Conservation (phyloP, 1,139 yeast genomes). For the Debaryomyces robertsiae region DNA sequence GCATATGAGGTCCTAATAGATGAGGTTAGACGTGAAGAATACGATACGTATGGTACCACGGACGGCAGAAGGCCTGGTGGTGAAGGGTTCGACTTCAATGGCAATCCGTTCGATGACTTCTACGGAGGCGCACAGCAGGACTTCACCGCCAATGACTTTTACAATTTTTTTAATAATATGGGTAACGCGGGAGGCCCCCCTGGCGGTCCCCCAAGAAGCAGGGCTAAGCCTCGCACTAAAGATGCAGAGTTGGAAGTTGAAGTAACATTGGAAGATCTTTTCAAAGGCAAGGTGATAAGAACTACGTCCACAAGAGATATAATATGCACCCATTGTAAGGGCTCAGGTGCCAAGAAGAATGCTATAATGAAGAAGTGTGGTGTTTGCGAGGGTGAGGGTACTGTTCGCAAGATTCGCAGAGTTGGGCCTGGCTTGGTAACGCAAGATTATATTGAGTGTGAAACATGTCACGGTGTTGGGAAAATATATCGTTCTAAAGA, state of each 20-base stretch:
- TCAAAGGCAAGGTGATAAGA: conserved; percentile 78
- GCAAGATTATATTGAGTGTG: conserved; percentile 64
- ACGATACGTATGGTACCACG: conserved; percentile 59
- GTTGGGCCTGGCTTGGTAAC: conserved; percentile 79
- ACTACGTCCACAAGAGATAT: conserved; percentile 73
- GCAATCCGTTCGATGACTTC: conserved; percentile 47
- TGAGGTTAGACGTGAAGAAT: conserved; percentile 55
- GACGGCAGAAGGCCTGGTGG: conserved; percentile 30
- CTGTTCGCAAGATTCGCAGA: conserved; percentile 58
- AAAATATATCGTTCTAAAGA: conserved; percentile 63
- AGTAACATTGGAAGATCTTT: conserved; percentile 74
- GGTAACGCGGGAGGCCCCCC: conserved; percentile 24
- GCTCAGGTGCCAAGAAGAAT: conserved; percentile 68
- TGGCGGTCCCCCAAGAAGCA: conserved; percentile 16
- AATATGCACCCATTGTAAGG: conserved; percentile 71
- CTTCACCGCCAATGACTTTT: conserved; percentile 68
- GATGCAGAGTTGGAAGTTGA: conserved; percentile 69
- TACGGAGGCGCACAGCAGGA: conserved; percentile 36
- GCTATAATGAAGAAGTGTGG: conserved; percentile 63
- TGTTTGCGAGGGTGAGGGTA: conserved; percentile 75
- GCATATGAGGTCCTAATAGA: conserved; percentile 79
- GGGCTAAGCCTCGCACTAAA: conserved; percentile 44
- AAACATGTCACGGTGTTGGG: conserved; percentile 75
- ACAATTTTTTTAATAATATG: conserved; percentile 63
- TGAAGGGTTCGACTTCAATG: conserved; percentile 24